Evolutionary conservation across 768 basidiomycete species (phyloP), one percentile per base, ranked within the genome.

Genomic region (Suillus paluster): DNA sequence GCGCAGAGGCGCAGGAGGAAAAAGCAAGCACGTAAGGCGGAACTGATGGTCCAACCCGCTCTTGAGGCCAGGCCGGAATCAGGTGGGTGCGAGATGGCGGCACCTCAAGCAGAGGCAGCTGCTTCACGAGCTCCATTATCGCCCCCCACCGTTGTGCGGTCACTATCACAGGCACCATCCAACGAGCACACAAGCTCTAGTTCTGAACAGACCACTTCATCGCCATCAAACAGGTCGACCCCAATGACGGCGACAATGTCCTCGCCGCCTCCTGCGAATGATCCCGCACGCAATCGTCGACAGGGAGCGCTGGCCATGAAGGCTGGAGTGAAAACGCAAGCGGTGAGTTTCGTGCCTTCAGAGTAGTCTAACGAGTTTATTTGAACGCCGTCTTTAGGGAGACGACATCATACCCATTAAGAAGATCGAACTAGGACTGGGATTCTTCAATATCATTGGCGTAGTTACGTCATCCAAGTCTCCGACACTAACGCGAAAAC

Each of bases 401-500:
- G 74, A 75, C 39, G 1, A 57, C 45, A 77, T 70, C 27, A 67
- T 59, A 30, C 27, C 70, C 17, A 64, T 72, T 30, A 39, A 17
- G 23, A 57, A 67, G n/a, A 61, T 68, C 52, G 58, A 49, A 12
- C 57, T 50, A 21, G 59, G 62, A 3, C 66, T 53, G 36, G 67
- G 61, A 4, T 60, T 66, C 57, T 54, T 69, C 61, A 75, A 75
- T 48, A 61, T 75, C 33, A 77, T 78, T 21, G 75, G 66, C 7
- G 66, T 81, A 6, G 78, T 75, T 33, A 56, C 63, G 1, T 67
- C 60, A 3, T 62, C 58, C 11, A 64, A 58, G 23, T 59, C 55
- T 8, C 64, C 63, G 25, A 59, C 12, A 38, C 65, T 39, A 63
- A 76, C 70, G 3, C 62, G 48, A 2, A 69, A 63, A 39, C 68